Percentiles rank a stretch among this genome's conserved stretches.
These are phyloP conservation scores for Fusarium sp. DNA, from an alignment of 2,329 filamentous ascomycete species.

Conservation along the genomic window DNA sequence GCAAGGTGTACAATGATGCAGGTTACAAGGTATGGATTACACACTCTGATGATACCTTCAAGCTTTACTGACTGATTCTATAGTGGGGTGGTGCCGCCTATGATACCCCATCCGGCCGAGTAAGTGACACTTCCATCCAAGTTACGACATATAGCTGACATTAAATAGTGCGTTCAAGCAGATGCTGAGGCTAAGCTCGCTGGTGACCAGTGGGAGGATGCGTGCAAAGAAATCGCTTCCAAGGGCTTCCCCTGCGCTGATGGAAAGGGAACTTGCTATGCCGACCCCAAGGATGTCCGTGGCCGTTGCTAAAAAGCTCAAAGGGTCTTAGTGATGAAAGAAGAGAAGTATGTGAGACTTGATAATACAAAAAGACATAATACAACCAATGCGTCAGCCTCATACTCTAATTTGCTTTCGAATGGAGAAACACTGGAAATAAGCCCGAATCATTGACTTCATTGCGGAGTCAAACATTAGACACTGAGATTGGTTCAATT, in stretches of 20 bases:
- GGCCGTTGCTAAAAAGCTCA: constrained; percentile 19
- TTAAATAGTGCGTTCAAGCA: constrained; percentile 16
- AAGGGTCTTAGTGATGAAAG: too few species aligned
- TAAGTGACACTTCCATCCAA: not conserved
- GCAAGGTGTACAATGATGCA: constrained; percentile 27
- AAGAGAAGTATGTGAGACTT: not conserved
- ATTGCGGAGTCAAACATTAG: not conserved
- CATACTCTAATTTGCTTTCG: not conserved
- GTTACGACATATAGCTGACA: not conserved
- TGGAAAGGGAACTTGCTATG: constrained; percentile 37
- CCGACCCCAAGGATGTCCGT: constrained; percentile 13
- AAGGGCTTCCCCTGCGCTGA: constrained; percentile 34
- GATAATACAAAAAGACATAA: not conserved
- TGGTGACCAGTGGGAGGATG: constrained; percentile 41
- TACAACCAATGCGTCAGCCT: not conserved
- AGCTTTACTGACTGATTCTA: not conserved
- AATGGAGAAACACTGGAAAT: not conserved
- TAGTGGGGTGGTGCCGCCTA: constrained; percentile 35
- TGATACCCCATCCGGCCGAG: constrained; percentile 29
- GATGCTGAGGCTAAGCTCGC: constrained; percentile 24
- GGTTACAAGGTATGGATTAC: constrained; percentile 13
- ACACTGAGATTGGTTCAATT: not conserved
- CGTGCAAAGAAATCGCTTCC: constrained; percentile 31
- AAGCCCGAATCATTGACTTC: too few species aligned
- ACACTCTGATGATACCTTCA: rapidly evolving